A percentile compares a stretch with the other conserved stretches of the same genome.
Evolutionary conservation across 1,284 basidiomycete genomes (phyloP).

Genomic region (Irpex rosettiformis): DNA sequence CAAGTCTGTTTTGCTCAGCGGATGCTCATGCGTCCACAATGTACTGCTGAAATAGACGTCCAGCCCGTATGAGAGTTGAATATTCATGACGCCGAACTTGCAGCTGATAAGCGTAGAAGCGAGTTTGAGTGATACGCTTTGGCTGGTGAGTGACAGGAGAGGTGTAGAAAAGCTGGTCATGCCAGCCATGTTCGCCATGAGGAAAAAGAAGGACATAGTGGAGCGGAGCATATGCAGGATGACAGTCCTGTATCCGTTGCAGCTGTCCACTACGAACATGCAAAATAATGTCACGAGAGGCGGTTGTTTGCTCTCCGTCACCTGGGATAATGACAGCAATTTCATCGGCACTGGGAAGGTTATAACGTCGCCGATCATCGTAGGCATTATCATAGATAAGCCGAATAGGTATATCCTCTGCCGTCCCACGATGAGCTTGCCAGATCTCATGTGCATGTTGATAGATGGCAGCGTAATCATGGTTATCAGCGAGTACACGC

Average conservation of each 20-base stretch:
- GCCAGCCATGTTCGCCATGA: slow-evolving; percentile 37
- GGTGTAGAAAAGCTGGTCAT: slow-evolving; percentile 24
- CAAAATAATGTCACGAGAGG: slow-evolving; percentile 17
- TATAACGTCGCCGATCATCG: slow-evolving; percentile 21
- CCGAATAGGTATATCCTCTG: no score
- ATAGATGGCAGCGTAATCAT: slow-evolving; percentile 17
- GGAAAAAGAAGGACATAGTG: slow-evolving; percentile 41
- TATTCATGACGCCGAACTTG: slow-evolving; percentile 17
- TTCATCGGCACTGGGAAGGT: slow-evolving; percentile 26
- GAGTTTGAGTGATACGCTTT: slow-evolving; percentile 24
- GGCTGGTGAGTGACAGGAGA: slow-evolving; percentile 3
- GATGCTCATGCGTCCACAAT: slow-evolving; percentile 31
- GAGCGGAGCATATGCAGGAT: slow-evolving; percentile 33
- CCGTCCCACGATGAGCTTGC: no score
- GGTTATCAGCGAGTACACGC: slow-evolving; percentile 12
- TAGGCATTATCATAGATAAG: slow-evolving; percentile 7
- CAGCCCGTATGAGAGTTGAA: slow-evolving; percentile 33
- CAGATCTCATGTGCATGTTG: slow-evolving; percentile 16
- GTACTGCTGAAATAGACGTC: slow-evolving; percentile 39
- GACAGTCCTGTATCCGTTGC: slow-evolving; percentile 29
- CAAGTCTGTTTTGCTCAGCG: slow-evolving; percentile 25
- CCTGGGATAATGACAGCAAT: slow-evolving; percentile 29
- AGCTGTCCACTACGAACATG: slow-evolving; percentile 20
- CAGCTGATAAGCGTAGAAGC: slow-evolving; percentile 23
- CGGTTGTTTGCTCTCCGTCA: slow-evolving; percentile 1